Evolutionary conservation across 148 eudicot species (phyloP).

Genomic region (Vaccinium vitisidaea): DNA sequence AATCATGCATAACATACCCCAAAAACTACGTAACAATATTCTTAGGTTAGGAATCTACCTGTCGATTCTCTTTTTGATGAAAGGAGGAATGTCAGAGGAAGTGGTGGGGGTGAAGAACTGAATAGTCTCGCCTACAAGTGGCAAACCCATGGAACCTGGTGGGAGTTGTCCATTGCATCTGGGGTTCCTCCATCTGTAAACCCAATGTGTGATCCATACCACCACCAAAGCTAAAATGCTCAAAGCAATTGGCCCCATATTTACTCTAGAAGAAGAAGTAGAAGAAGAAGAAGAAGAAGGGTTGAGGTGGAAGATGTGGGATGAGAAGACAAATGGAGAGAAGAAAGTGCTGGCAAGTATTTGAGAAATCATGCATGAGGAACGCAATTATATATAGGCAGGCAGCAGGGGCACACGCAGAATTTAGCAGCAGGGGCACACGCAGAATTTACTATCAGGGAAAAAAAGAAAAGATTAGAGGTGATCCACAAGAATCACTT

Average conservation of each 20-base stretch:
- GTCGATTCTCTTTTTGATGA: constrained; percentile 62
- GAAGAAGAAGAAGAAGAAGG: neutral
- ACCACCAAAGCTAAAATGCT: constrained; percentile 32
- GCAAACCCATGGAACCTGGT: constrained; percentile 88
- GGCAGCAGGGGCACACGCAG: constrained; percentile 2
- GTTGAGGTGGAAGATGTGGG: neutral
- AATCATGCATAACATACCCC: too few species aligned
- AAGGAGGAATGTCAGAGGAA: constrained; percentile 55
- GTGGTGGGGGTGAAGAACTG: constrained; percentile 62
- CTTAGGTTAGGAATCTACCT: constrained; percentile 31
- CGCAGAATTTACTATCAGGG: constrained; percentile 17
- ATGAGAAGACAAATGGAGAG: constrained; percentile 6
- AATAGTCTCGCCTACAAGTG: constrained; percentile 73
- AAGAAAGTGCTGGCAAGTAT: constrained; percentile 48
- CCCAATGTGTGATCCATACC: constrained; percentile 48
- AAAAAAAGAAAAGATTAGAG: too few species aligned
- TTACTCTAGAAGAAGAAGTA: neutral
- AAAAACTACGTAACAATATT: too few species aligned
- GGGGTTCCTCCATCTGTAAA: constrained; percentile 76
- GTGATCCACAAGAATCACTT: too few species aligned
- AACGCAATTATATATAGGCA: constrained; percentile 49
- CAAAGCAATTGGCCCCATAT: constrained; percentile 35
- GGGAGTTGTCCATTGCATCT: constrained; percentile 75
- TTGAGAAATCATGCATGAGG: constrained; percentile 30
- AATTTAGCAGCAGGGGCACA: constrained; percentile 15